Evolutionary conservation across 1,284 basidiomycete species (phyloP), one percentile per base, ranked within the genome.

Genomic region (Puccinia hordei): DNA sequence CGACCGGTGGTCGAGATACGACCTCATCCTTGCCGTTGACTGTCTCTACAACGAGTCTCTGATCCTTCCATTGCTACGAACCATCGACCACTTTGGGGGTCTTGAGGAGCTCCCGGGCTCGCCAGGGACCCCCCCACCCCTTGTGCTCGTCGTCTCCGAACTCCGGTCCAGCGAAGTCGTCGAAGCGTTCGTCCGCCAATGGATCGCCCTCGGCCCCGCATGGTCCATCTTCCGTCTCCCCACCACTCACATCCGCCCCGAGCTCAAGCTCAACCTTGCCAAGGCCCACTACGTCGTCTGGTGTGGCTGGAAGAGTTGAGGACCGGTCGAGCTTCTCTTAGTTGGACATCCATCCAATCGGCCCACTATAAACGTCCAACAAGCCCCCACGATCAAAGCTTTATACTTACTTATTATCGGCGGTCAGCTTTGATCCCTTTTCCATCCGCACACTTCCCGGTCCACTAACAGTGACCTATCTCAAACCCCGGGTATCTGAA

Each of bases 41-140:
- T 94, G 93, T 85, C 90, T 95, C 73, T 95, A 94, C 83, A 93
- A 95, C 83, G 92, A 93, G 8, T 89, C 90, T 1, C 88, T 96
- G 27, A 87, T 94, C 33, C 88, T 89, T 22, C 88, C 92, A 4
- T 87, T 95, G 13, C 88, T 94, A 0, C 87, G 89, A 35, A 90
- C 92, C 0, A 88, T 95, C 15, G 78, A 69, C 65, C 81, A 76
- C 68, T 73, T 71, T 53, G 65, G 30, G 38, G 15, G 61, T 19
- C 5, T 22, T 4, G 13, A 59, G 30, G 13, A 22, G 30, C 5
- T 5, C n/a, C 41, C 22, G 19, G 24, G 10, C 9, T 49, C n/a
- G 19, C 38, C n/a, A 22, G 38, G 38, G 4, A 12, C 12, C 27
- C 3, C 88, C 90, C 61, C 88, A 91, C 92, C 92, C 0, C 86